Conservation (phyloP, 768 basidiomycete genomes). For the Trametes maxima region DNA sequence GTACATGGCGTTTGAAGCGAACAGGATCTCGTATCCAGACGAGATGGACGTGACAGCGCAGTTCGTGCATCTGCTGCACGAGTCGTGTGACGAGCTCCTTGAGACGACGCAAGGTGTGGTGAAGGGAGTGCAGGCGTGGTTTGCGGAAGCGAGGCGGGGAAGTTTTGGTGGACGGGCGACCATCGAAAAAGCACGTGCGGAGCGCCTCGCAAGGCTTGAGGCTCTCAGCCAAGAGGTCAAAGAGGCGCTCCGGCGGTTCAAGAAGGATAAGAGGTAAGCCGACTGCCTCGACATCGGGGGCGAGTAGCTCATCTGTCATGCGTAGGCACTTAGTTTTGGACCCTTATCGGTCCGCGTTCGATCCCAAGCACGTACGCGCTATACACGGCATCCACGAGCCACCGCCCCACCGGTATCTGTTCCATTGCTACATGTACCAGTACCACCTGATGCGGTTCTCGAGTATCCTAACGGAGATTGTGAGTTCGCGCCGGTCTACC, state of each 20-base stretch:
- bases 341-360: slow-evolving; percentile 59
- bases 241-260: slow-evolving; percentile 48
- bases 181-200: slow-evolving; percentile 35
- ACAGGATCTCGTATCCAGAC: slow-evolving; percentile 51
- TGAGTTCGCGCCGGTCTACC: slow-evolving; percentile 26
- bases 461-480: slow-evolving; percentile 36
- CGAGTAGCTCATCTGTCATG: not conserved
- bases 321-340: slow-evolving; percentile 54
- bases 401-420: slow-evolving; percentile 69
- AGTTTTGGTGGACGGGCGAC: slow-evolving; percentile 40
- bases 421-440: slow-evolving; percentile 76
- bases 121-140: slow-evolving; percentile 50
- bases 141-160: slow-evolving; percentile 41
- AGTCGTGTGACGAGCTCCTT: slow-evolving; percentile 59
- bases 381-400: slow-evolving; percentile 40
- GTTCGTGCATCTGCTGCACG: slow-evolving; percentile 47
- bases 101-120: slow-evolving; percentile 45
- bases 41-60: slow-evolving; percentile 44
- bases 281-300: not conserved
- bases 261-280: slow-evolving; percentile 50
- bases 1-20: slow-evolving; percentile 69
- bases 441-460: slow-evolving; percentile 48
- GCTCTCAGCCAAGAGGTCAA: slow-evolving; percentile 41
- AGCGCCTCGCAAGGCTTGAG: slow-evolving; percentile 41
- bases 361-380: slow-evolving; percentile 34